phyloP scores from a whole-genome alignment of 352 stramenopile species.

The Phytophthora multivora region DNA sequence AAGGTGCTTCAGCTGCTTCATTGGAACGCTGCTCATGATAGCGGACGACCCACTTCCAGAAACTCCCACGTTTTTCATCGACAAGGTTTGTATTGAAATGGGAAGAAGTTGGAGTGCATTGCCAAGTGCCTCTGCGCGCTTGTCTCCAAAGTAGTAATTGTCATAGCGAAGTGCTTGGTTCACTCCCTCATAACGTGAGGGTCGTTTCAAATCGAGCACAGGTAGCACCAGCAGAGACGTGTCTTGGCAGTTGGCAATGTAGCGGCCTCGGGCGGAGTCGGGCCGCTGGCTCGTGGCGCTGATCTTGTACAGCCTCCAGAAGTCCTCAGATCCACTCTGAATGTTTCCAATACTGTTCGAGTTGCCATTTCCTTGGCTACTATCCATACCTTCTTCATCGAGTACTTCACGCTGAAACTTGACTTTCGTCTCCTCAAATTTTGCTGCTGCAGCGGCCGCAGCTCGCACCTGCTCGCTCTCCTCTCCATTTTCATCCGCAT shows the following conservation, averaged over 20 bases:
- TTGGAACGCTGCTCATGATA: constrained; percentile 58
- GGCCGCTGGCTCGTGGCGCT: constrained; percentile 45
- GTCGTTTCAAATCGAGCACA: constrained; percentile 60
- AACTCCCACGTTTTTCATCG: constrained; percentile 77
- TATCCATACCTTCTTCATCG: constrained; percentile 29
- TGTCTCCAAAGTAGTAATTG: constrained; percentile 82
- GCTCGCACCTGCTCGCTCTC: constrained; percentile 12
- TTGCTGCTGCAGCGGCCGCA: constrained; percentile 10
- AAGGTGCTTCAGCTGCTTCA: constrained; percentile 62
- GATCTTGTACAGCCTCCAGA: constrained; percentile 68
- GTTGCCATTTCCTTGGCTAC: neutral
- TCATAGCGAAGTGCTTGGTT: constrained; percentile 56
- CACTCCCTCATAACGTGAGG: constrained; percentile 46
- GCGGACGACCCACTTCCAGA: constrained; percentile 56
- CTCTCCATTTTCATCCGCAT: constrained; percentile 9
- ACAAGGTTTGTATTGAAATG: constrained; percentile 58
- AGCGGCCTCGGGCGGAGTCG: constrained; percentile 59
- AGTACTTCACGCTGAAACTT: constrained; percentile 62
- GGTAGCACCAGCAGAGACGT: constrained; percentile 67
- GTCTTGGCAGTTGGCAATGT: constrained; percentile 63
- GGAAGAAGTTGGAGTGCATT: constrained; percentile 62
- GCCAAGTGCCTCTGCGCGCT: constrained; percentile 64
- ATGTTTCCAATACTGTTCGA: constrained; percentile 1
- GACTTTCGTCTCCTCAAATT: constrained; percentile 25
- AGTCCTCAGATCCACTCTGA: constrained; percentile 29